phyloP scores from a whole-genome alignment of 2,329 filamentous ascomycete species.

The Fusarium metavorans region DNA sequence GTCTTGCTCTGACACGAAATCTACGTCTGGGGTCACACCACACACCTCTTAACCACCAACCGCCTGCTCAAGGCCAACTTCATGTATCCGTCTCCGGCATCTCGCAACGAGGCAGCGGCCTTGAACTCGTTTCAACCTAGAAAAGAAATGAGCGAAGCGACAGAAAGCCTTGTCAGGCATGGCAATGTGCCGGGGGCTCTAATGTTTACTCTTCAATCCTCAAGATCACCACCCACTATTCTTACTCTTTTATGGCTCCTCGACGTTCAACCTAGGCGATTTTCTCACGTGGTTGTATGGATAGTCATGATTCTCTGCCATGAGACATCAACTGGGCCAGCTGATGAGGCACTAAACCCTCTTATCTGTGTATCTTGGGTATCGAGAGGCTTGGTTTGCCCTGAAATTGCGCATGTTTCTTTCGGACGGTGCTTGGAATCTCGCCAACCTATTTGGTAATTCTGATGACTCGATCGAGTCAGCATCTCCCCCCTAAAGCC shows the following conservation, averaged over 20 bases:
- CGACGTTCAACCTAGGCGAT: background rate
- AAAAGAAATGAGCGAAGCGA: conserved; percentile 9
- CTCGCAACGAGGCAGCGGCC: background rate
- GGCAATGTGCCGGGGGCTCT: conserved; percentile 5
- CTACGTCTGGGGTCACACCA: conserved; percentile 9
- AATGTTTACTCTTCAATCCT: conserved; percentile 26
- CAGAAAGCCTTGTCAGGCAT: background rate
- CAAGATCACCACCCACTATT: conserved; percentile 7
- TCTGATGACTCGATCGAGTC: background rate
- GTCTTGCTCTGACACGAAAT: conserved; percentile 21
- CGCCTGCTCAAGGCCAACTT: conserved; percentile 14
- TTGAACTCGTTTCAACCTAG: conserved; percentile 14
- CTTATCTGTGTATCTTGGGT: background rate
- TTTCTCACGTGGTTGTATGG: background rate
- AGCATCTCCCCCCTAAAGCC: background rate
- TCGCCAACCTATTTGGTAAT: background rate
- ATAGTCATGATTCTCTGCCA: background rate
- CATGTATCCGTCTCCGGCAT: conserved; percentile 19
- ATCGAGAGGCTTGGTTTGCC: background rate
- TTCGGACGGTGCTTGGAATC: background rate
- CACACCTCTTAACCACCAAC: conserved; percentile 27
- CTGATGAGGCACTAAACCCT: background rate
- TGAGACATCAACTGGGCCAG: background rate
- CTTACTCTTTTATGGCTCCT: background rate
- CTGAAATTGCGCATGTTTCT: background rate